Base-by-base conservation (phyloP, 1,139 yeast genomes). In the Scheffersomyces segobiensis region DNA sequence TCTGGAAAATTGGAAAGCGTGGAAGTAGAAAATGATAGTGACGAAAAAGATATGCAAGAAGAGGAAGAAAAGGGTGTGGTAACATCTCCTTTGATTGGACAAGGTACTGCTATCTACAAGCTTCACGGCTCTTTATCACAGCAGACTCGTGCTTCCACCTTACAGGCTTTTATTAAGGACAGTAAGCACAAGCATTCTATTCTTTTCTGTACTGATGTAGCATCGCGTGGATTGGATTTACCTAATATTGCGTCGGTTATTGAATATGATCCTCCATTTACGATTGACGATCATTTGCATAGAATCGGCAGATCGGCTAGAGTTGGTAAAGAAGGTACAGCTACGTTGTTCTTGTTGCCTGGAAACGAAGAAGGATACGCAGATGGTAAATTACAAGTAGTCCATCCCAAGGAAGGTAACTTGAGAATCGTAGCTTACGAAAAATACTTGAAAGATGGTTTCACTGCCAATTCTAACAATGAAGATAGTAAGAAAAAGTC, bases 101-200 rank as follows among this genome's bases (percentile, higher is more conserved):
- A 69, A 0, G 68, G 73, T 48, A 79, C 87, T 0, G 75, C 84
- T 1, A 77, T 89, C n/a, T 91, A 85, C 75, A 91, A 91, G 64
- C 81, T 95, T 12, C 99, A 96, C 71, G 99, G 99, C 53, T 91
- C 97, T 0, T 78, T 95, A 63, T 81, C 91, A 0, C 99, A 95
- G 70, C 93, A 86, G 62, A 80, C 84, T 46, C 88, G 99, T 75
- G 85, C 96, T 0, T 76, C 90, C 1, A 93, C 98, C 0, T 79
- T 95, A 57, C 82, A 82, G 50, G 83, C 86, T 51, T 93, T 91
- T 69, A 73, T 89, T n/a, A 74, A 74, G 47, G 66, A 63, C 53
- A 57, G 77, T 19, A 71, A 71, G 20, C 69, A 74, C 3, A 79
- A 81, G 55, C 89, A 88, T 62, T 82, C 89, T 2, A 80, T 95